Evolutionary conservation across 331 rosid genomes (phyloP).

Genomic region (Malus hybrid): DNA sequence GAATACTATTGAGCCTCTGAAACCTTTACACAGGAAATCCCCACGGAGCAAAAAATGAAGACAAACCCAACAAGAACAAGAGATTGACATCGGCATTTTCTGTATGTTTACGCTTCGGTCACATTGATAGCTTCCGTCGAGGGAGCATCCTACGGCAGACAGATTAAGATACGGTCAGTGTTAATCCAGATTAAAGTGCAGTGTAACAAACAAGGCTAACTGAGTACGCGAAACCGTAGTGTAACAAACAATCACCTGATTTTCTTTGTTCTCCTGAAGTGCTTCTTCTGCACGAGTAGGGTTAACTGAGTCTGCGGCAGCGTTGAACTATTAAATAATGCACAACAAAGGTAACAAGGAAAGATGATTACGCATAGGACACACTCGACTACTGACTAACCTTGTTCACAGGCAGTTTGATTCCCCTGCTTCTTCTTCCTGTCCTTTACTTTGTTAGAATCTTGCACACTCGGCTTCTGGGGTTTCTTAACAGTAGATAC

Average conservation of each 20-base stretch:
- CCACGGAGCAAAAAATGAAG: conserved; percentile 25
- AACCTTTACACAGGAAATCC: conserved; percentile 34
- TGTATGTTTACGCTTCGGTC: conserved; percentile 30
- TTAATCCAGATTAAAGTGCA: neutral
- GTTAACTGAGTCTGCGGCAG: conserved; percentile 28
- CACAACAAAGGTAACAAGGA: neutral
- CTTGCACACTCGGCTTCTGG: conserved; percentile 46
- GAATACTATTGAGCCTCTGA: conserved; percentile 13
- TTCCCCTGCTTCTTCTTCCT: conserved; percentile 36
- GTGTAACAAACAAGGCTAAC: neutral
- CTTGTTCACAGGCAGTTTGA: conserved; percentile 38
- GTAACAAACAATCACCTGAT: conserved; percentile 41
- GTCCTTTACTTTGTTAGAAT: conserved; percentile 35
- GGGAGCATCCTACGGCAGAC: conserved; percentile 36
- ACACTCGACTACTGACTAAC: conserved; percentile 14
- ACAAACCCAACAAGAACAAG: conserved; percentile 30
- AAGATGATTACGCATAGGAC: too few species aligned
- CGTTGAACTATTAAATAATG: neutral
- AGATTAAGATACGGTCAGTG: neutral
- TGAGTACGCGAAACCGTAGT: neutral
- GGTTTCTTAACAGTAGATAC: conserved; percentile 32
- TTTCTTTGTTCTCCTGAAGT: conserved; percentile 68
- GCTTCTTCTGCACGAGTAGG: conserved; percentile 18
- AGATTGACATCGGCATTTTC: conserved; percentile 11
- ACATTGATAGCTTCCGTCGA: conserved; percentile 30